Base-by-base conservation (phyloP, 306 rosid species). In the Bauhinia variegata region DNA sequence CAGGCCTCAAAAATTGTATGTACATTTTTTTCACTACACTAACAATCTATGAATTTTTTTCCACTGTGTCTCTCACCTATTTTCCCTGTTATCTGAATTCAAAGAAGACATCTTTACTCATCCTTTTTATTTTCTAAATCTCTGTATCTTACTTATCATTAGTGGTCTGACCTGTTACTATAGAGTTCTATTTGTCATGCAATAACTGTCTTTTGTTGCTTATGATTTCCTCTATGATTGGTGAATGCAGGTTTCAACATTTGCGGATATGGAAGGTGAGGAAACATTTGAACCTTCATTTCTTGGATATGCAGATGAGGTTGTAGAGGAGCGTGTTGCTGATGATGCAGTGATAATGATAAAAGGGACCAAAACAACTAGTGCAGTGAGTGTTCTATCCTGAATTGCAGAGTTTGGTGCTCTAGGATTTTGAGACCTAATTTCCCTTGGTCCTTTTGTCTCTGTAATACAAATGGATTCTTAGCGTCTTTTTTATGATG, bases 221-320 rank as follows among this genome's bases (percentile, higher is more conserved):
- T 59, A 19, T 41, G 37, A 38, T 38, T 50, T 76, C 38, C 38
- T 30, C 12, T 34, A 36, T 65, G 52, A 38, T 63, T 75, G 50
- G 51, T 81, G 68, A 32, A 41, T 62, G 50, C 77, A 88, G 99
- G 90, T 93, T 74, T 93, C 99, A 19, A 93, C 97, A 63, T 93
- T 93, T 74, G 99, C 97, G 80, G 99, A 93, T 70, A 93, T 93
- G 97, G 99, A 93, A 80, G 99, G 99, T 48, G 99, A 93, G 72
- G 99, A 93, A 85, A 90, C 99, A 23, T 93, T 93, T 67, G 99
- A 93, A 51, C 60, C 99, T 42, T 85, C 99, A 8, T 68, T 93
- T 82, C 96, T 93, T 77, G 99, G 97, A 83, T 53, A 17, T 73
- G 99, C 99, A 6, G 99, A 88, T 11, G 97, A 93, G 86, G 99